These are phyloP conservation scores for Stellera chamaejasme DNA, from an alignment of 345 rosid genomes.

Conservation along the genomic window DNA sequence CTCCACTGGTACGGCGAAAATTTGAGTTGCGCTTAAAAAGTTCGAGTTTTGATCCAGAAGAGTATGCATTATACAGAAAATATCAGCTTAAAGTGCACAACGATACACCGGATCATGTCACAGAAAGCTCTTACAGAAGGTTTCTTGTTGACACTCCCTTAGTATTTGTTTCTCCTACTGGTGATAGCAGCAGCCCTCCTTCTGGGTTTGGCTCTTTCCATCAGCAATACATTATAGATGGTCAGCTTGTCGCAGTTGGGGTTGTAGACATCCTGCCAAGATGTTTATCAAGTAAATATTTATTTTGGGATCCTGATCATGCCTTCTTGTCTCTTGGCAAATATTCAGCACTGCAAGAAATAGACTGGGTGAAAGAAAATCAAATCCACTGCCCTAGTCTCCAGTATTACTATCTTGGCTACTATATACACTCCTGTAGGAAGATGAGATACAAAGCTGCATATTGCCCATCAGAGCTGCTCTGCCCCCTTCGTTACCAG, in stretches of 20 bases:
- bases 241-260: slow-evolving; percentile 84
- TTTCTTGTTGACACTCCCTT: slow-evolving; percentile 90
- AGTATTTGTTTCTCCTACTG: slow-evolving; percentile 50
- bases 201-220: slow-evolving; percentile 97
- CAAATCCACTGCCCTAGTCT: slow-evolving; percentile 60
- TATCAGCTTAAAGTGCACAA: slow-evolving; percentile 88
- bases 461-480: slow-evolving; percentile 88
- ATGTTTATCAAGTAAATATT: slow-evolving; percentile 90
- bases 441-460: slow-evolving; percentile 99
- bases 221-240: slow-evolving; percentile 85
- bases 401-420: slow-evolving; percentile 91
- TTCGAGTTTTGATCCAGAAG: slow-evolving; percentile 86
- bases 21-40: slow-evolving; percentile 74
- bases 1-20: slow-evolving; percentile 37
- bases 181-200: slow-evolving; percentile 56
- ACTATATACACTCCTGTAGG: slow-evolving; percentile 90
- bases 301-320: slow-evolving; percentile 98
- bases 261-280: slow-evolving; percentile 87
- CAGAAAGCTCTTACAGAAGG: slow-evolving; percentile 51
- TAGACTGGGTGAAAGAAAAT: slow-evolving; percentile 69
- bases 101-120: slow-evolving; percentile 48
- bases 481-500: slow-evolving; percentile 88
- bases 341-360: slow-evolving; percentile 87
- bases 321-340: slow-evolving; percentile 82
- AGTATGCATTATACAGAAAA: slow-evolving; percentile 64